These are phyloP conservation scores for Austroboletus olivaceoglutinosus DNA, from an alignment of 1,284 basidiomycete genomes.

Conservation along the genomic window DNA sequence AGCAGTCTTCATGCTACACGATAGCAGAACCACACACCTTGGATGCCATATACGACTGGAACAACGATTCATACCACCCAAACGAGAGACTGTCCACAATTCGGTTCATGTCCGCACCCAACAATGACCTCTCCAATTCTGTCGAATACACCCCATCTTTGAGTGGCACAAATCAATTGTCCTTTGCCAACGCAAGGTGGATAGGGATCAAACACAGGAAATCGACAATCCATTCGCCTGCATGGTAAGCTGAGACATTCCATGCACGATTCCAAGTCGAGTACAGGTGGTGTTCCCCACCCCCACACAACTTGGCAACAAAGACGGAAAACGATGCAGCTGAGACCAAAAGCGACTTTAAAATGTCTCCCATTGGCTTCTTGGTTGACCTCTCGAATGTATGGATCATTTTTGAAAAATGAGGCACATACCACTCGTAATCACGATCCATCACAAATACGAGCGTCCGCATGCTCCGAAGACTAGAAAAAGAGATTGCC, in stretches of 20 bases:
- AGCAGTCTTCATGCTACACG: neutral
- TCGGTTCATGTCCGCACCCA: slow-evolving; percentile 57
- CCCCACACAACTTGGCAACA: slow-evolving; percentile 14
- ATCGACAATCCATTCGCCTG: slow-evolving; percentile 63
- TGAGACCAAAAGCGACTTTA: slow-evolving; percentile 36
- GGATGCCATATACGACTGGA: slow-evolving; percentile 58
- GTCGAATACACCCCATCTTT: slow-evolving; percentile 56
- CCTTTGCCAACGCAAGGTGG: slow-evolving; percentile 55
- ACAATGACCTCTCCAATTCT: slow-evolving; percentile 48
- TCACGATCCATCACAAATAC: slow-evolving; percentile 46
- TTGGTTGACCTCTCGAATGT: slow-evolving; percentile 47
- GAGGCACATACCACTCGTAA: slow-evolving; percentile 35
- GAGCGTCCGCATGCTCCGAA: slow-evolving; percentile 33
- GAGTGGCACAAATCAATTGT: slow-evolving; percentile 59
- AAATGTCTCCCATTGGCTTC: slow-evolving; percentile 39
- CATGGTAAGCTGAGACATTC: slow-evolving; percentile 40
- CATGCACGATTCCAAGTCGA: slow-evolving; percentile 8
- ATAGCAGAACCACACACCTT: slow-evolving; percentile 38
- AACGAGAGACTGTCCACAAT: slow-evolving; percentile 57
- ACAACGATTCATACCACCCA: slow-evolving; percentile 66
- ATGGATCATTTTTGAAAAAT: slow-evolving; percentile 47
- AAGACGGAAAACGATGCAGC: slow-evolving; percentile 24
- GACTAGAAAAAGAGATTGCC: slow-evolving; percentile 39
- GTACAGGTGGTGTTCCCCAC: neutral
- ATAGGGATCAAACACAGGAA: slow-evolving; percentile 63